A percentile compares a stretch with the other conserved stretches of the same genome.
Conservation (phyloP, 495 filamentous ascomycete species). For the Trichoderma asperelloides region DNA sequence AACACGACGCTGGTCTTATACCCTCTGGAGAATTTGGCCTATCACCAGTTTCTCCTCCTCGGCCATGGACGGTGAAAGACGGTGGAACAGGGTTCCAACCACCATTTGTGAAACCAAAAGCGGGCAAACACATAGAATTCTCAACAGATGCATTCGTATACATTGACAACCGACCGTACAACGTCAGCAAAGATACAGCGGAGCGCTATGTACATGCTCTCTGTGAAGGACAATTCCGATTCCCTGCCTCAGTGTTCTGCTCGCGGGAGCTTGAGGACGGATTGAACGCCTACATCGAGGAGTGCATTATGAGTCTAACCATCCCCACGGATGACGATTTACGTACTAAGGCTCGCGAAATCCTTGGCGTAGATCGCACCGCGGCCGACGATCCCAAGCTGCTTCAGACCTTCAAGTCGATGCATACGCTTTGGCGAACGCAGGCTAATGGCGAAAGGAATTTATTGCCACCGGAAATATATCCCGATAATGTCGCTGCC, state of each 20-base stretch:
- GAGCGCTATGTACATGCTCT: conserved; percentile 13
- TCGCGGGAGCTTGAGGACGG: conserved; percentile 42
- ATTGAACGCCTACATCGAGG: conserved; percentile 13
- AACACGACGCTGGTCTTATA: conserved; percentile 51
- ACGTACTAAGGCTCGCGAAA: conserved; percentile 29
- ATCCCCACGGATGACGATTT: conserved; percentile 31
- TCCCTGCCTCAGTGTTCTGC: conserved; percentile 39
- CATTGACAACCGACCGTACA: background rate
- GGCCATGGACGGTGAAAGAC: background rate
- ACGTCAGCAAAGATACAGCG: background rate
- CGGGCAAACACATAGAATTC: background rate
- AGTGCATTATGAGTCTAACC: conserved; percentile 13
- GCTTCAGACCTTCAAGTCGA: conserved; percentile 37
- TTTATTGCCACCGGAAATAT: background rate
- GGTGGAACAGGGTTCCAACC: background rate
- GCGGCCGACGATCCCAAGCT: conserved; percentile 39
- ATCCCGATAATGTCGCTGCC: background rate
- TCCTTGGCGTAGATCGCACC: conserved; percentile 30
- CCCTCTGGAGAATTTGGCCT: conserved; percentile 28
- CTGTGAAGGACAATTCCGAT: conserved; percentile 25
- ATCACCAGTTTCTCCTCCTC: conserved; percentile 14
- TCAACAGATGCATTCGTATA: background rate
- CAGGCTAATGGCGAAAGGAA: background rate
- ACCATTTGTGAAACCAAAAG: background rate
- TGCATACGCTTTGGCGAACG: background rate